Evolutionary conservation across 2,329 filamentous ascomycete genomes (phyloP).

Genomic region (Nemania serpens): DNA sequence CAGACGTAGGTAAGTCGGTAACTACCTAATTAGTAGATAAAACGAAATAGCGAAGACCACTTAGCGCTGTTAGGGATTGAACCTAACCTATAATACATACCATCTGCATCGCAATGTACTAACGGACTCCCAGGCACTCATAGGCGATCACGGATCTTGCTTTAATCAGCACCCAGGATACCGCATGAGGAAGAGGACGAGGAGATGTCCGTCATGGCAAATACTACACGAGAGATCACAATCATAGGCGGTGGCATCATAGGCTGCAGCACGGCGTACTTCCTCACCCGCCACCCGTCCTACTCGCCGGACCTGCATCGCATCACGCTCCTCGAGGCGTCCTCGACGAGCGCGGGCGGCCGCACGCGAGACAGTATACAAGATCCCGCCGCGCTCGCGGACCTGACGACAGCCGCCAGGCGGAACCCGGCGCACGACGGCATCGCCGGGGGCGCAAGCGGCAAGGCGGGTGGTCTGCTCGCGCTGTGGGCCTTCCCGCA

Average conservation of each 20-base stretch:
- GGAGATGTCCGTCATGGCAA: background rate
- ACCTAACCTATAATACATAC: no score
- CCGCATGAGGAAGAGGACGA: background rate
- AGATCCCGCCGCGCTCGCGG: constrained; percentile 40
- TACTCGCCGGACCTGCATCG: constrained; percentile 68
- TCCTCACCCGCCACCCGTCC: constrained; percentile 69
- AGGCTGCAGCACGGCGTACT: constrained; percentile 75
- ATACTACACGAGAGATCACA: constrained; percentile 37
- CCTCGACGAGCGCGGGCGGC: constrained; percentile 48
- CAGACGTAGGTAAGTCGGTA: no score
- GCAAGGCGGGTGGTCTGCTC: constrained; percentile 76
- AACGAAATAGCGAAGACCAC: background rate
- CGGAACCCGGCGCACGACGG: constrained; percentile 43
- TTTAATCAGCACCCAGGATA: no score
- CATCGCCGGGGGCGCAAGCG: constrained; percentile 76
- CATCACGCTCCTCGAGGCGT: constrained; percentile 74
- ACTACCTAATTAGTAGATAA: no score
- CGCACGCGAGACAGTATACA: constrained; percentile 41
- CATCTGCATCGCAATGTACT: no score
- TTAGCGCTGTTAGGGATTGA: no score
- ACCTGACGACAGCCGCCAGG: constrained; percentile 33
- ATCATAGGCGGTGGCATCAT: constrained; percentile 73
- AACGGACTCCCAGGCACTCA: no score
- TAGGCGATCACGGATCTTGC: no score
- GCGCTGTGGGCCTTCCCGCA: constrained; percentile 76